Conservation (phyloP, 768 basidiomycete species). For the Guyanaporus albipodus region DNA sequence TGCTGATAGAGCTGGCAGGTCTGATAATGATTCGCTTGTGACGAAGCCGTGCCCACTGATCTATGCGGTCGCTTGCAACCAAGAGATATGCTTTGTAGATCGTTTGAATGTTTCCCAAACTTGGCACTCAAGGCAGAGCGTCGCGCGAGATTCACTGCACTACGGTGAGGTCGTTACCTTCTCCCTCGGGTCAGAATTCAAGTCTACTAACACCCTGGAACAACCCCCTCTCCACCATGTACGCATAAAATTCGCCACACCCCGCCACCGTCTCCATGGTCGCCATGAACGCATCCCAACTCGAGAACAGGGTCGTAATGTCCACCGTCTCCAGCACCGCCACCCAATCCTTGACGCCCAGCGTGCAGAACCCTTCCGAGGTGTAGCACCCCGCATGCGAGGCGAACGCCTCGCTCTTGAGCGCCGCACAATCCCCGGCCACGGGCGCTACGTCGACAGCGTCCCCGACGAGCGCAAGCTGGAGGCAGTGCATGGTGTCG, state of each 20-base stretch:
- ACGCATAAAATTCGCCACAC: slow-evolving; percentile 14
- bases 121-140: no score
- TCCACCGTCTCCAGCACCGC: slow-evolving; percentile 34
- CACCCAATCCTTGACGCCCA: slow-evolving; percentile 35
- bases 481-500: slow-evolving; percentile 45
- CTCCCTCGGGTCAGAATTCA: no score
- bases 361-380: slow-evolving; percentile 39
- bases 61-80: no score
- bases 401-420: slow-evolving; percentile 38
- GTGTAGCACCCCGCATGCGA: slow-evolving; percentile 42
- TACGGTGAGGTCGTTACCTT: no score
- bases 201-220: no score
- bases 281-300: slow-evolving; percentile 16
- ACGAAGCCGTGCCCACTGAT: no score
- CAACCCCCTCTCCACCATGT: slow-evolving; percentile 7
- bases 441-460: slow-evolving; percentile 19
- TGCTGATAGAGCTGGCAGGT: no score
- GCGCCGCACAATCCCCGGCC: slow-evolving; percentile 25
- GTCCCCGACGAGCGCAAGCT: slow-evolving; percentile 38
- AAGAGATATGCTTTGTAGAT: no score
- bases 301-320: slow-evolving; percentile 10
- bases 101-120: no score
- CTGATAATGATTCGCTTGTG: no score
- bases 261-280: slow-evolving; percentile 3
- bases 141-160: no score